phyloP scores from a whole-genome alignment of 345 rosid species.

The Citrus inodora region DNA sequence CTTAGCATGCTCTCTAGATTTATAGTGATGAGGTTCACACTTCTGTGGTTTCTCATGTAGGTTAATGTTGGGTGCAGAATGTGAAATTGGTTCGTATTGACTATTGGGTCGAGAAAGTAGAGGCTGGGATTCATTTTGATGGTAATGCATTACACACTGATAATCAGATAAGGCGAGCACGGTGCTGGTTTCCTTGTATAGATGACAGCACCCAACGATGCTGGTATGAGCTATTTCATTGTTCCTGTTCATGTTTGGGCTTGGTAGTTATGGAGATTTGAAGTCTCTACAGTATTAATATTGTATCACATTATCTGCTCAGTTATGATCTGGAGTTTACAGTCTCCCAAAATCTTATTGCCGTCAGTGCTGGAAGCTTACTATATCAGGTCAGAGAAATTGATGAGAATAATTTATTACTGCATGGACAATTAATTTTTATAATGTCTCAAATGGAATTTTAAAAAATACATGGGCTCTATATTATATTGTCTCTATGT shows the following conservation, averaged over 20 bases:
- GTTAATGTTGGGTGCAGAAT: constrained; percentile 80
- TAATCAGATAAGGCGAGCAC: constrained; percentile 89
- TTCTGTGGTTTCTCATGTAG: constrained; percentile 46
- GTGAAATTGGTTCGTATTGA: constrained; percentile 79
- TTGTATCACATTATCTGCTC: constrained; percentile 23
- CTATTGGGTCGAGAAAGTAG: constrained; percentile 88
- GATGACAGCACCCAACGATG: constrained; percentile 81
- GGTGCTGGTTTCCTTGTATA: constrained; percentile 96
- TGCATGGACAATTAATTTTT: background rate
- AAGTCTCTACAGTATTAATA: background rate
- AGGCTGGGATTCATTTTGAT: constrained; percentile 86
- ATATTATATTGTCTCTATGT: background rate
- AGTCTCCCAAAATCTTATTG: constrained; percentile 83
- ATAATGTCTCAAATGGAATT: background rate
- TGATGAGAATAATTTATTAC: constrained; percentile 13
- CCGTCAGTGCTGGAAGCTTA: constrained; percentile 87
- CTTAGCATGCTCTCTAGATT: background rate
- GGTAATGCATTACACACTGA: constrained; percentile 74
- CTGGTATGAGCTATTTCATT: constrained; percentile 48
- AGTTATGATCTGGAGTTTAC: constrained; percentile 96
- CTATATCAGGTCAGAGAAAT: constrained; percentile 68
- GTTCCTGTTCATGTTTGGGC: background rate
- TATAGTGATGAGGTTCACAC: constrained; percentile 33
- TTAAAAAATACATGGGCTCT: background rate
- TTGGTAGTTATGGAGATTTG: background rate